Evolutionary conservation across 306 rosid genomes (phyloP), one percentile per base, ranked within the genome.

Genomic region (Castanea sativa): DNA sequence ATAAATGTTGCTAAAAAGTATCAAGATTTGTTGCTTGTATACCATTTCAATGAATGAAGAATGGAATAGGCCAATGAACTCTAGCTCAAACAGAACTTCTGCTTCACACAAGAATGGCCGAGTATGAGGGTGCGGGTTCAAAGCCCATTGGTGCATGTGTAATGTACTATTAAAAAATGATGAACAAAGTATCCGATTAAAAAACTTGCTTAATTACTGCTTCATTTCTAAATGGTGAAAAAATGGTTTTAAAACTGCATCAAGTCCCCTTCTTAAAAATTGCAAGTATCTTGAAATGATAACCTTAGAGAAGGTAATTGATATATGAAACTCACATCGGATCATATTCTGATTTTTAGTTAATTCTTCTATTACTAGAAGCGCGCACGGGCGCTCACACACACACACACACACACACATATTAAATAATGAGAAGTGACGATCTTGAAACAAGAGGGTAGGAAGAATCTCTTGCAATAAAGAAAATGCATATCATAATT

Each of bases 371-470:
- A 20, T 5, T 1, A 56, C 20, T 56, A 56, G 8, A 16, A 56
- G 3, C 0, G 41, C 0, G 2, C 8, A 0, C 0, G 0, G 45
- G 45, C 11, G 0, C 11, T 38, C 45, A 5, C 18, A 30, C 43
- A 11, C 1, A 45, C 14, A 0, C 0, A 0, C 4, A 13, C 7
- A 2, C 2, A 25, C 2, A 12, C 16, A 14, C 3, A 5, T 30
- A 49, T 2, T 5, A 5, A 64, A 32, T 64, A 27, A 38, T 7
- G 45, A 64, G 6, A 16, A 29, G 5, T 18, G 16, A 30, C 3
- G 33, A 30, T 29, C 4, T 18, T 15, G 45, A 64, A 32, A 29
- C 16, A 63, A 29, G 38, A 14, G 41, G 69, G 20, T 27, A 13
- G 38, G 1, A 29, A 9, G 5, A 14, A 59, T 23, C 33, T 59